Evolutionary conservation across 441 rosid species (phyloP), one percentile per base, ranked within the genome.

Genomic region (Metrosideros polymorpha): DNA sequence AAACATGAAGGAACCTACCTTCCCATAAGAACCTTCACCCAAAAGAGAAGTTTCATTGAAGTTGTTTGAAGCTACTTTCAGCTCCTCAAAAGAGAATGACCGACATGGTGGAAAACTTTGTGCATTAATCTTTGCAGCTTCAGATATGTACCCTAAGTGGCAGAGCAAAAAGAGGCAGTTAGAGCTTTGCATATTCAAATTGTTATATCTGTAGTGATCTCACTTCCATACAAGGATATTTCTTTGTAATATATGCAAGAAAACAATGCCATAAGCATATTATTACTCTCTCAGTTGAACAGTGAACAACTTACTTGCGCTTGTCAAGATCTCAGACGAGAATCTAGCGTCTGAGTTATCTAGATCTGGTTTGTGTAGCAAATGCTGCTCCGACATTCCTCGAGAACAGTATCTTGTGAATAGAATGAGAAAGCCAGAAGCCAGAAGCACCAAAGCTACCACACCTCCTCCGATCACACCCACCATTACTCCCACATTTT

Each of bases 1-100:
- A 29, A 79, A 30, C 29, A 25, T 27, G 30, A 82, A 32, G 83
- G 24, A 86, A 27, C 18, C 43, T 89, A 93, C 95, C 94, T 90
- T 91, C 84, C 95, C 95, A 57, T 87, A 86, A 83, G 91, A 89
- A 77, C 95, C 91, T 89, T 92, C 93, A 13, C 93, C 93, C 76
- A 93, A 66, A 84, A 90, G 45, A 77, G 89, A 47, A 42, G 92
- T 77, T 43, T 84, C 82, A 83, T 90, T 89, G 66, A 93, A 93
- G 90, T 90, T 90, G 59, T 89, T 88, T n/a, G 95, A 89, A 49
- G 91, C 94, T 85, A 86, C 90, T 88, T 90, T 91, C 76, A 93
- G 84, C 91, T 93, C 95, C 87, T 90, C 89, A 19, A 91, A 25
- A 51, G 91, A 89, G 87, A 91, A 91, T 47, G 94, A 87, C 75